These are phyloP conservation scores for Metarhizium guizhouense DNA, from an alignment of 2,329 filamentous ascomycete species.

Conservation along the genomic window DNA sequence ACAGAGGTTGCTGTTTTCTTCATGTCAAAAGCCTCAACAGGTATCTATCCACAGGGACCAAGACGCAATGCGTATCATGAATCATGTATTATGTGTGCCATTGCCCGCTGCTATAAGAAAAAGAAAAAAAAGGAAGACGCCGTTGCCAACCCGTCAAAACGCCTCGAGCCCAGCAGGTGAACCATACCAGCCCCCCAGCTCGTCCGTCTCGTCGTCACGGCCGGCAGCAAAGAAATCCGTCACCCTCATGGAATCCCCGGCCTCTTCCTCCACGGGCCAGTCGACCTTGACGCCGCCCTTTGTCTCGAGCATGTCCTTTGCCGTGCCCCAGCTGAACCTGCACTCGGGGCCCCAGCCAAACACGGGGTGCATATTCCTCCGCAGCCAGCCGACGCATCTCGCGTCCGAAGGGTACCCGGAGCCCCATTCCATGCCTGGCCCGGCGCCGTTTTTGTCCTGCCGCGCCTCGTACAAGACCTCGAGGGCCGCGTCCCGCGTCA, in stretches of 20 bases:
- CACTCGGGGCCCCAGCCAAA: constrained; percentile 95
- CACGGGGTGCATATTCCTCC: constrained; percentile 77
- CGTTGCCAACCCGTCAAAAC: constrained; percentile 40
- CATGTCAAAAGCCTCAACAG: not conserved
- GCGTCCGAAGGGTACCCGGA: constrained; percentile 89
- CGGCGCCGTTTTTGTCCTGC: constrained; percentile 19
- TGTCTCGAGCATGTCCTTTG: constrained; percentile 84
- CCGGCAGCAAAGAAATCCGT: constrained; percentile 62
- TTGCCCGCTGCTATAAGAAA: too few relatives aligned
- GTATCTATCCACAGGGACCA: not conserved
- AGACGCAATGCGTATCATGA: not conserved
- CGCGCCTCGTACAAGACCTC: constrained; percentile 61
- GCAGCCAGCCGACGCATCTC: constrained; percentile 73
- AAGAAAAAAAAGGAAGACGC: too few relatives aligned
- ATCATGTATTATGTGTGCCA: too few relatives aligned
- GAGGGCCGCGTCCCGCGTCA: constrained; percentile 83
- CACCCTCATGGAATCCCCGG: constrained; percentile 57
- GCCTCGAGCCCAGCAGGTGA: constrained; percentile 58
- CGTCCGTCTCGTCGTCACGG: constrained; percentile 39
- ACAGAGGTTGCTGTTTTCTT: not conserved
- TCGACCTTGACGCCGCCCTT: constrained; percentile 65
- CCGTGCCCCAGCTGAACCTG: constrained; percentile 91
- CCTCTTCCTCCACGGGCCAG: constrained; percentile 72
- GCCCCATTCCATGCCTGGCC: constrained; percentile 56
- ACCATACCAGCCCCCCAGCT: constrained; percentile 78